Evolutionary conservation across 495 filamentous ascomycete species (phyloP).

Genomic region (Evernia prunastri): DNA sequence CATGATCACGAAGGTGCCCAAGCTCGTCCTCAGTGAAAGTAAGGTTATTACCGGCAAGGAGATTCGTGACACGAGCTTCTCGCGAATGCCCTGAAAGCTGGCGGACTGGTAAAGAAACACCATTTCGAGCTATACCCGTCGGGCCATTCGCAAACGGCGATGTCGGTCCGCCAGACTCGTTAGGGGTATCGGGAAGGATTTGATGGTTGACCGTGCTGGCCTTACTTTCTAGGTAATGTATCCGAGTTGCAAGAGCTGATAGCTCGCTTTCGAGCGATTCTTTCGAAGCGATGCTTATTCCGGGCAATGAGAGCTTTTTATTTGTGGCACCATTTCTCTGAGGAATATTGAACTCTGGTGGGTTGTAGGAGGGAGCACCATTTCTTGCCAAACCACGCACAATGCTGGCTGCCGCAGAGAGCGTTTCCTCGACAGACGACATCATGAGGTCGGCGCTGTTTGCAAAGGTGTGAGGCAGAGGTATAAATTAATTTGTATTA

Average conservation of each 20-base stretch:
- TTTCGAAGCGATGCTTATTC: conserved; percentile 56
- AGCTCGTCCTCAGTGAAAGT: conserved; percentile 63
- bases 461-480: background rate
- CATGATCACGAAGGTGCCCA: conserved; percentile 63
- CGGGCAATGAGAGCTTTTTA: conserved; percentile 56
- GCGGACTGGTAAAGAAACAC: conserved; percentile 17
- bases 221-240: conserved; percentile 64
- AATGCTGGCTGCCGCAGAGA: conserved; percentile 56
- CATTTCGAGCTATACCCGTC: conserved; percentile 25
- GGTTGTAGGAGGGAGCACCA: conserved; percentile 36
- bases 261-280: conserved; percentile 63
- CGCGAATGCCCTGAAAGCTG: conserved; percentile 25
- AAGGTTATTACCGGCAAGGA: conserved; percentile 25
- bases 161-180: conserved; percentile 44
- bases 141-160: conserved; percentile 46
- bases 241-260: conserved; percentile 56
- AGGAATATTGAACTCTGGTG: conserved; percentile 37
- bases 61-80: conserved; percentile 25
- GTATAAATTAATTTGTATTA: background rate
- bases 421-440: conserved; percentile 47
- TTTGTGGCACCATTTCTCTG: conserved; percentile 33
- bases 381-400: conserved; percentile 56
- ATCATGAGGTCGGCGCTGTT: conserved; percentile 12
- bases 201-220: conserved; percentile 50
- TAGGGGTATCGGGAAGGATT: conserved; percentile 57